Evolutionary conservation across 176 grass and related monocot species (phyloP).

Genomic region (Triticum monococcum): DNA sequence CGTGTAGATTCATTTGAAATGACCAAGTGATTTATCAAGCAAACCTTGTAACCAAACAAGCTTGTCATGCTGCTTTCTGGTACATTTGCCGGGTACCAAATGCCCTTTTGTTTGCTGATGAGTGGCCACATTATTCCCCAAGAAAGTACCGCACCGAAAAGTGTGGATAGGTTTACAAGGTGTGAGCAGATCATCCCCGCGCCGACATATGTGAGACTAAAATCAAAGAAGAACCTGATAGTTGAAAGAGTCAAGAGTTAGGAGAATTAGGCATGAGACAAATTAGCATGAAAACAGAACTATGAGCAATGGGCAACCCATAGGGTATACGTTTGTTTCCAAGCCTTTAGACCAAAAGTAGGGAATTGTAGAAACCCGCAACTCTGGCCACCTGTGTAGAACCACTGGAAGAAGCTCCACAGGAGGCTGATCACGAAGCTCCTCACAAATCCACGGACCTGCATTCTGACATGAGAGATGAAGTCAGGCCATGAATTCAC

Average conservation of each 20-base stretch:
- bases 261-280: not conserved
- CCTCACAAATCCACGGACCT: conserved; percentile 61
- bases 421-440: conserved; percentile 66
- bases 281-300: not conserved
- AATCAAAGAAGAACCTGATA: conserved; percentile 86
- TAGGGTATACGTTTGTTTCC: conserved; percentile 76
- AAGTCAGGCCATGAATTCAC: not conserved
- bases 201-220: conserved; percentile 75
- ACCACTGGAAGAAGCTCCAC: conserved; percentile 96
- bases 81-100: conserved; percentile 68
- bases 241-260: not conserved
- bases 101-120: conserved; percentile 70
- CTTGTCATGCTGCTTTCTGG: conserved; percentile 77
- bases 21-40: not conserved
- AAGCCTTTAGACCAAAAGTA: conserved; percentile 84
- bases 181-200: conserved; percentile 47
- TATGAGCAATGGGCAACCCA: not conserved
- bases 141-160: conserved; percentile 73
- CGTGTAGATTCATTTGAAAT: not conserved
- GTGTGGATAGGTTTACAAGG: conserved; percentile 78
- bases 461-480: conserved; percentile 50
- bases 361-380: conserved; percentile 92
- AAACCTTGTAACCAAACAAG: conserved; percentile 91
- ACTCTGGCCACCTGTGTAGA: conserved; percentile 74
- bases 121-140: conserved; percentile 94